phyloP scores from a whole-genome alignment of 2,329 filamentous ascomycete genomes.

The Xylogone sp. region DNA sequence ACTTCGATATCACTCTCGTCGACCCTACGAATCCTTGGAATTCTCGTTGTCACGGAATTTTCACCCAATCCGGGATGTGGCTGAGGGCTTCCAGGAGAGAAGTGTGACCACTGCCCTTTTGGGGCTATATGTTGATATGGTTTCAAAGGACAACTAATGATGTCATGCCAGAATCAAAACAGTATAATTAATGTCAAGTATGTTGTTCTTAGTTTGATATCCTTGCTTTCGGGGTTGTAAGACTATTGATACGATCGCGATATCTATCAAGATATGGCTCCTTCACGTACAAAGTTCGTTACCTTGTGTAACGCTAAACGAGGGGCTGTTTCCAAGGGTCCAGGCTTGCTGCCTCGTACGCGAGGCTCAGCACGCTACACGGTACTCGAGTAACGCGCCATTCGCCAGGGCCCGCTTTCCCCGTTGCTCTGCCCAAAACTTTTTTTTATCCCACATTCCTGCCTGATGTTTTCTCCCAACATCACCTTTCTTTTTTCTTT shows the following conservation, averaged over 20 bases:
- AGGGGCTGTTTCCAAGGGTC: neutral
- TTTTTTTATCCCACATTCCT: neutral
- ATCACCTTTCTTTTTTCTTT: conserved; percentile 1
- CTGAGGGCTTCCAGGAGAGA: neutral
- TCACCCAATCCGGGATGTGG: conserved; percentile 6
- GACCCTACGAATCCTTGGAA: conserved; percentile 13
- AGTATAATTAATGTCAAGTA: too few species aligned
- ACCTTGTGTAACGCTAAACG: too few species aligned
- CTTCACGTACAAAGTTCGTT: too few species aligned
- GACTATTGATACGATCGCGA: too few species aligned
- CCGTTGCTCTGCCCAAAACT: neutral
- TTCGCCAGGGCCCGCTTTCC: neutral
- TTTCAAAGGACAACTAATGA: neutral
- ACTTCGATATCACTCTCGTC: conserved; percentile 13
- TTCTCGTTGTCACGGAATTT: conserved; percentile 1
- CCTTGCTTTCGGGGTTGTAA: too few species aligned
- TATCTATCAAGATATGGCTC: too few species aligned
- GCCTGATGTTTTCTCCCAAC: conserved; percentile 1
- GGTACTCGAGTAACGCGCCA: neutral
- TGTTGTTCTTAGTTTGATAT: too few species aligned
- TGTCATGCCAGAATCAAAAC: too few species aligned
- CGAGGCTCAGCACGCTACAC: neutral
- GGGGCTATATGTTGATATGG: neutral
- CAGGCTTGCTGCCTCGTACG: neutral
- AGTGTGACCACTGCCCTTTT: neutral